Conservation (phyloP, 495 filamentous ascomycete species). For the Achaetomiella virescens region DNA sequence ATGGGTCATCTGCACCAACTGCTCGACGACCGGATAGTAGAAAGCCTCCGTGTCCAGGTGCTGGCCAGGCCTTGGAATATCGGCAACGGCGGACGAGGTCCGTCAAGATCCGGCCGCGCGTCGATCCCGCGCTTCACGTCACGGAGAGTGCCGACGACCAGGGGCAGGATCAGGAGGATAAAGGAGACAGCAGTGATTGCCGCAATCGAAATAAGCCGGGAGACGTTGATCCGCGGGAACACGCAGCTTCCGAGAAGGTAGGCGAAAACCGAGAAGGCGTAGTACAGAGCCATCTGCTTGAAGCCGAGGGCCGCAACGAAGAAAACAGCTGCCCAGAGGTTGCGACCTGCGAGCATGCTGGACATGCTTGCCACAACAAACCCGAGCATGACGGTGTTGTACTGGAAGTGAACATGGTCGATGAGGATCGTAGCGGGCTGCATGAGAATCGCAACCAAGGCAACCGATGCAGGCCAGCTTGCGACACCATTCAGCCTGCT, state of each 20-base stretch:
- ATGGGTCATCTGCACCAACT: conserved; percentile 72
- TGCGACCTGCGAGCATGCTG: conserved; percentile 75
- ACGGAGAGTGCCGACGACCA: conserved; percentile 59
- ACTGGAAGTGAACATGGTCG: conserved; percentile 98
- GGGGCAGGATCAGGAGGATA: conserved; percentile 63
- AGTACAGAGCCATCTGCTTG: conserved; percentile 99
- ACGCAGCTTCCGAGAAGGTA: conserved; percentile 84
- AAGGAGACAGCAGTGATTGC: conserved; percentile 67
- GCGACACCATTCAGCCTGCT: conserved; percentile 62
- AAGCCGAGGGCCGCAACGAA: conserved; percentile 91
- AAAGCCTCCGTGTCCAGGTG: conserved; percentile 55
- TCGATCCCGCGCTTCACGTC: conserved; percentile 51
- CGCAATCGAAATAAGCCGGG: conserved; percentile 68
- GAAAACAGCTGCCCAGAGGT: conserved; percentile 83
- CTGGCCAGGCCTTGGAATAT: conserved; percentile 52
- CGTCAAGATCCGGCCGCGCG: conserved; percentile 42
- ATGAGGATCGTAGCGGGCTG: conserved; percentile 89
- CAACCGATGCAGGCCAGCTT: conserved; percentile 73
- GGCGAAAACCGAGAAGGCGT: conserved; percentile 85
- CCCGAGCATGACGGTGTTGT: conserved; percentile 97
- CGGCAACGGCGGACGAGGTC: conserved; percentile 50
- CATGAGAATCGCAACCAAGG: conserved; percentile 82
- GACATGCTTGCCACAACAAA: conserved; percentile 79
- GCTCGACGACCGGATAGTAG: conserved; percentile 66
- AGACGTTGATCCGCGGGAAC: conserved; percentile 62